Evolutionary conservation across 768 basidiomycete genomes (phyloP), one percentile per base, ranked within the genome.

Genomic region (Cyclocybe aegerita): DNA sequence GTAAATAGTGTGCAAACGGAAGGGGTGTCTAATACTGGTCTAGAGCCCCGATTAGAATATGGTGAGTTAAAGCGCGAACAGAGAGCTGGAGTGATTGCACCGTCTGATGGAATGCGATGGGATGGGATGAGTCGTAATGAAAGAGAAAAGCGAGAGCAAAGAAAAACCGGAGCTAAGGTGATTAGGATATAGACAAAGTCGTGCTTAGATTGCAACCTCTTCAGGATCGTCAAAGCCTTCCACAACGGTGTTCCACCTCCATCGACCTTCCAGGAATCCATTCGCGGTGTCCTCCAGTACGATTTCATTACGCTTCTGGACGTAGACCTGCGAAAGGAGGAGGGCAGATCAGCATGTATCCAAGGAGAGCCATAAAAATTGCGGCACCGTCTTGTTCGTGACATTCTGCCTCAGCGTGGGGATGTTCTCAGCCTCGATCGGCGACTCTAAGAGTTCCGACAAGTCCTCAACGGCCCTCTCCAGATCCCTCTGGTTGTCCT

Each of bases 301-400:
- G 61, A 98, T 95, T 67, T 93, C 88, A 67, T 97, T 95, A 31
- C 97, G 81, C 72, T 95, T 98, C 71, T 93, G 86, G n/a, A 98
- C 95, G 63, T 98, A 98, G 12, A 92, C 86, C 80, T 90, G 11
- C 11, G 29, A 39, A 16, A n/a, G 23, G n/a, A 15, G 29, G 2
- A n/a, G 9, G 33, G 14, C 16, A 8, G 14, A 17, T 14, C 8
- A 14, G 32, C 15, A 38, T 12, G 29, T 7, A 42, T 9, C 29
- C 3, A 4, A 30, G 23, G 16, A 29, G 42, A 34, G 9, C 0
- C 23, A 36, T 14, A 39, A 44, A 15, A 43, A 38, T 42, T 7
- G 68, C 81, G 40, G 40, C 49, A 93, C 94, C 23, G 94, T 90
- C 80, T 94, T 95, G 73, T 99, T 93, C 1, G 95, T 98, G 49